Percentiles rank a stretch among this genome's conserved stretches.
phyloP scores from a whole-genome alignment of 495 filamentous ascomycete genomes.

The Oidiodendron maius region DNA sequence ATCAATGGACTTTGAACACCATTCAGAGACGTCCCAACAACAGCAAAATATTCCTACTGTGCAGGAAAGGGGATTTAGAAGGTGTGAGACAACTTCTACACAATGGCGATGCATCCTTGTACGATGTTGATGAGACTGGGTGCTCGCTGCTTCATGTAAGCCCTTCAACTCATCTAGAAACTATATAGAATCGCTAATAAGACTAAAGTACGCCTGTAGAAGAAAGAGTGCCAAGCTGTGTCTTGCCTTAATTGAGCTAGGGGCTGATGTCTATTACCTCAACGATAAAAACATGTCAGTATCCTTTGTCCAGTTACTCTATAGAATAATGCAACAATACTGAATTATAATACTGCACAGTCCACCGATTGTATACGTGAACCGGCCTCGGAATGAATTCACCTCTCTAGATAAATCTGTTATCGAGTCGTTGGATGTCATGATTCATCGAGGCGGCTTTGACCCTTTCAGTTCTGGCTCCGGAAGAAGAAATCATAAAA shows the following conservation, averaged over 20 bases:
- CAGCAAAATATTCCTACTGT: not conserved
- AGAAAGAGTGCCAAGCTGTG: not conserved
- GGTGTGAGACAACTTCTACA: slow-evolving; percentile 1
- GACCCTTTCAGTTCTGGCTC: not conserved
- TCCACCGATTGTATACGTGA: too few relatives aligned
- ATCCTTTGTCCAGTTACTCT: not conserved
- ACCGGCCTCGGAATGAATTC: too few relatives aligned
- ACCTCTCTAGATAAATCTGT: too few relatives aligned
- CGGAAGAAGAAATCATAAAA: not conserved
- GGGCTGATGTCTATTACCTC: not conserved
- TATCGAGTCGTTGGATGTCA: not conserved
- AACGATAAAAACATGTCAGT: not conserved
- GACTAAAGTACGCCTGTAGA: slow-evolving; percentile 1
- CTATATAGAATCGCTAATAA: not conserved
- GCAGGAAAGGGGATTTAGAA: not conserved
- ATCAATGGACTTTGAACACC: slow-evolving; percentile 7
- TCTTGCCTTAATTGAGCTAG: not conserved
- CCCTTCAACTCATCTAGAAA: not conserved
- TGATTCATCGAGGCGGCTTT: not conserved
- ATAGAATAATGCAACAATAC: not conserved
- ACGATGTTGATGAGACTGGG: not conserved
- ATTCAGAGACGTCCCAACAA: not conserved
- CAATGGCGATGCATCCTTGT: slow-evolving; percentile 3
- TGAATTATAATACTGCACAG: not conserved
- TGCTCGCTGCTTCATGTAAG: slow-evolving; percentile 3